A percentile compares a stretch with the other conserved stretches of the same genome.
Conservation (phyloP, 2,329 filamentous ascomycete genomes). For the Microdochium bolleyi region DNA sequence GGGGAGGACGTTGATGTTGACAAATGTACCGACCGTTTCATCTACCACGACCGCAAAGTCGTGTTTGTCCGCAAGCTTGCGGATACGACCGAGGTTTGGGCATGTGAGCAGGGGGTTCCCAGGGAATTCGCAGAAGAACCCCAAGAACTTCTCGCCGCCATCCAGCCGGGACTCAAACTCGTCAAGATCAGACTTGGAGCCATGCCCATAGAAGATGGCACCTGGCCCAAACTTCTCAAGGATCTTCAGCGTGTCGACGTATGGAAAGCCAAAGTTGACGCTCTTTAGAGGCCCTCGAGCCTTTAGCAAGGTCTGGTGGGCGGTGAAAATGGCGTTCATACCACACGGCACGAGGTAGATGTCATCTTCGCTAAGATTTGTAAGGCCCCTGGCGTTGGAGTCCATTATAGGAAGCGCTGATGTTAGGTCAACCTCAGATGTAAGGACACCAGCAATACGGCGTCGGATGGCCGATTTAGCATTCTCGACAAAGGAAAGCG, state of each 20-base stretch:
- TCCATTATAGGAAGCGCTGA: constrained; percentile 41
- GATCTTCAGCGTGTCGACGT: constrained; percentile 93
- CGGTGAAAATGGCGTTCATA: constrained; percentile 92
- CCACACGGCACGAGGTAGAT: constrained; percentile 83
- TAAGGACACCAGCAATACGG: constrained; percentile 81
- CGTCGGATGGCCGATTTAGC: constrained; percentile 80
- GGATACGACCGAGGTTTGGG: constrained; percentile 78
- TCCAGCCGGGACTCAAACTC: constrained; percentile 68
- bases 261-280: constrained; percentile 93
- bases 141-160: constrained; percentile 68
- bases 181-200: constrained; percentile 69
- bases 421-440: constrained; percentile 58
- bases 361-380: constrained; percentile 71
- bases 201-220: constrained; percentile 79
- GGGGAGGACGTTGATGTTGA: constrained; percentile 88
- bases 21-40: constrained; percentile 93
- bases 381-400: constrained; percentile 44
- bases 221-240: constrained; percentile 91
- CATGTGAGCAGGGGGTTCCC: constrained; percentile 83
- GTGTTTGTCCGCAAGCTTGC: constrained; percentile 69
- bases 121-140: constrained; percentile 90
- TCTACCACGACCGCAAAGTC: constrained; percentile 89
- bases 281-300: constrained; percentile 61
- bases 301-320: constrained; percentile 66
- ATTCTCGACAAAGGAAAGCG: constrained; percentile 67